A percentile compares a stretch with the other conserved stretches of the same genome.
phyloP scores from a whole-genome alignment of 371 early-diverging fungal genomes.

The Mucor sp. region DNA sequence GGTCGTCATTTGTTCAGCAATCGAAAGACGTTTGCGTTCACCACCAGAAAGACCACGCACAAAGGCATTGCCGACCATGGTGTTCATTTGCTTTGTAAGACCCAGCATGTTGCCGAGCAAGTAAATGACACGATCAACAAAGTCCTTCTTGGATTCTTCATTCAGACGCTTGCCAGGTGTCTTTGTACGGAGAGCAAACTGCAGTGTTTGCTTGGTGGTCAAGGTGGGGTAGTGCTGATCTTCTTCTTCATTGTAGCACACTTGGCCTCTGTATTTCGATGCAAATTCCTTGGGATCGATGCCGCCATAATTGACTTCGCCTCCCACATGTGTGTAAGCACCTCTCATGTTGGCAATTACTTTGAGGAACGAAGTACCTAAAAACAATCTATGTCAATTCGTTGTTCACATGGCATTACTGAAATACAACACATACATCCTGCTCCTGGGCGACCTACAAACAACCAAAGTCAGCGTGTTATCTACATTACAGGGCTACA shows the following conservation, averaged over 20 bases:
- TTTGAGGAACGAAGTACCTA: slow-evolving; percentile 69
- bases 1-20: slow-evolving; percentile 85
- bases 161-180: slow-evolving; percentile 60
- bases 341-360: slow-evolving; percentile 65
- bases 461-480: too few relatives aligned
- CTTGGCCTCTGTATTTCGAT: slow-evolving; percentile 60
- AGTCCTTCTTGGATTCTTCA: slow-evolving; percentile 38
- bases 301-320: slow-evolving; percentile 64
- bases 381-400: background rate
- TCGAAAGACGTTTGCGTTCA: slow-evolving; percentile 84
- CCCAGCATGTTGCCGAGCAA: slow-evolving; percentile 71
- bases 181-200: slow-evolving; percentile 66
- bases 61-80: slow-evolving; percentile 82
- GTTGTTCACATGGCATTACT: too few relatives aligned
- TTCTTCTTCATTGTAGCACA: slow-evolving; percentile 72
- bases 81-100: slow-evolving; percentile 72
- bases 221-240: slow-evolving; percentile 72
- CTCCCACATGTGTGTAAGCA: slow-evolving; percentile 57
- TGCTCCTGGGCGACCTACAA: slow-evolving; percentile 70
- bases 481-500: too few relatives aligned
- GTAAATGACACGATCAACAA: slow-evolving; percentile 48
- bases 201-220: slow-evolving; percentile 69
- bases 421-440: slow-evolving; percentile 42
- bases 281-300: slow-evolving; percentile 58
- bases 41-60: slow-evolving; percentile 86